Percentiles rank a stretch among this genome's conserved stretches.
Evolutionary conservation across 768 basidiomycete genomes (phyloP).

Genomic region (Rhodotorula diobovata): DNA sequence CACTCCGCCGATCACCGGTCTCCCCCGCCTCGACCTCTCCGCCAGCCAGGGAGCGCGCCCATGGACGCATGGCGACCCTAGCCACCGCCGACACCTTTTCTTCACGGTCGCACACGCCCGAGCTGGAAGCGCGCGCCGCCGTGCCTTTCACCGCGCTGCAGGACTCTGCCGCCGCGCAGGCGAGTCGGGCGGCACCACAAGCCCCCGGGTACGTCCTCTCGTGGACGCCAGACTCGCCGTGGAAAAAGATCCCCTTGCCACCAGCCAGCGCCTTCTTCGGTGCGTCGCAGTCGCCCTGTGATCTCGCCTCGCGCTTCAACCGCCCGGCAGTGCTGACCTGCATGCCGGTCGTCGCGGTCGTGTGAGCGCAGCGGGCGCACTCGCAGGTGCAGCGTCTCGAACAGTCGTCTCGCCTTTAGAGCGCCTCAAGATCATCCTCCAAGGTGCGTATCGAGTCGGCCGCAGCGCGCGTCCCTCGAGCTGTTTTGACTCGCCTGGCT

Average conservation of each 20-base stretch:
- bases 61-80: background rate
- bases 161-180: background rate
- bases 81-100: background rate
- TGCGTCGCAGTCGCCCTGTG: background rate
- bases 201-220: conserved; percentile 1
- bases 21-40: background rate
- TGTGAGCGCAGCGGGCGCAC: conserved; percentile 44
- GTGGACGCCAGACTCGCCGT: conserved; percentile 2
- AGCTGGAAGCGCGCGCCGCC: no score
- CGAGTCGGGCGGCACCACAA: background rate
- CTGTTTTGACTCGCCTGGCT: background rate
- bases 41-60: no score
- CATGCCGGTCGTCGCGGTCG: background rate
- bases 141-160: background rate
- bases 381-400: conserved; percentile 60
- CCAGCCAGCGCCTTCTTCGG: conserved; percentile 35
- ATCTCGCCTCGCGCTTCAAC: no score
- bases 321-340: background rate
- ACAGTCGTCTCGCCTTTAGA: conserved; percentile 91
- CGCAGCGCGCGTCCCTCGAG: background rate
- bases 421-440: conserved; percentile 87
- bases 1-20: no score
- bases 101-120: no score
- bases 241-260: conserved; percentile 11
- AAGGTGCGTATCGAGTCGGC: conserved; percentile 12